A percentile compares a stretch with the other conserved stretches of the same genome.
Conservation (phyloP, 176 grass and related monocot species). For the Musa troglodytarum region DNA sequence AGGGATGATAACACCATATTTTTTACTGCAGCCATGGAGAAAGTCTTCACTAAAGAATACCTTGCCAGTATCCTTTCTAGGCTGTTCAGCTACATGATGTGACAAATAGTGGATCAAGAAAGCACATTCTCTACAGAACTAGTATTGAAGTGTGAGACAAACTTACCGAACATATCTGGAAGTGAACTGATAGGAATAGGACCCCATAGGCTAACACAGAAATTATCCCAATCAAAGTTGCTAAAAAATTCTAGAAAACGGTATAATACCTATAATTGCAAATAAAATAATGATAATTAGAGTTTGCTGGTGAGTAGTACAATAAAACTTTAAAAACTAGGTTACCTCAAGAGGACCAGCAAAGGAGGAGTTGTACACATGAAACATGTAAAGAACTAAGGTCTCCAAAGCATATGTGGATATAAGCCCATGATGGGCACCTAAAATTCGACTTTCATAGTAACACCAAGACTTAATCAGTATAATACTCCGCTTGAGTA, state of each 20-base stretch:
- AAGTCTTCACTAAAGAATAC: constrained; percentile 59
- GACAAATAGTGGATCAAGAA: constrained; percentile 22
- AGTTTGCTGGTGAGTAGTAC: constrained; percentile 3
- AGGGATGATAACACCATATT: constrained; percentile 36
- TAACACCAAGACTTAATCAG: constrained; percentile 97
- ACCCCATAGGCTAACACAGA: constrained; percentile 77
- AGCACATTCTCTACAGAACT: not conserved
- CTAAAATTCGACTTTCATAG: constrained; percentile 88
- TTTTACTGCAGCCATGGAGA: constrained; percentile 46
- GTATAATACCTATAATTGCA: constrained; percentile 57
- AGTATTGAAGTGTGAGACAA: constrained; percentile 2
- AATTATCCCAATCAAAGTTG: constrained; percentile 91
- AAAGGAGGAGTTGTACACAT: constrained; percentile 75
- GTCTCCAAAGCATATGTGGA: constrained; percentile 96
- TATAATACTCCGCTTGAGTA: constrained; percentile 97
- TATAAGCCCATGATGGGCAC: constrained; percentile 98
- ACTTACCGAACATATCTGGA: constrained; percentile 73
- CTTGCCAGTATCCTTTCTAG: constrained; percentile 50
- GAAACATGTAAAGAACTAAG: constrained; percentile 95
- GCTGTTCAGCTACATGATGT: constrained; percentile 52
- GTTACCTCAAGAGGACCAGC: constrained; percentile 84
- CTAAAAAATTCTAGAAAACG: constrained; percentile 96
- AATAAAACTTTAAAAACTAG: constrained; percentile 25
- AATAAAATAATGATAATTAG: constrained; percentile 22
- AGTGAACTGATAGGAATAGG: constrained; percentile 87